Conservation (phyloP, 2,329 filamentous ascomycete species). For the Epichloe gansuensis region DNA sequence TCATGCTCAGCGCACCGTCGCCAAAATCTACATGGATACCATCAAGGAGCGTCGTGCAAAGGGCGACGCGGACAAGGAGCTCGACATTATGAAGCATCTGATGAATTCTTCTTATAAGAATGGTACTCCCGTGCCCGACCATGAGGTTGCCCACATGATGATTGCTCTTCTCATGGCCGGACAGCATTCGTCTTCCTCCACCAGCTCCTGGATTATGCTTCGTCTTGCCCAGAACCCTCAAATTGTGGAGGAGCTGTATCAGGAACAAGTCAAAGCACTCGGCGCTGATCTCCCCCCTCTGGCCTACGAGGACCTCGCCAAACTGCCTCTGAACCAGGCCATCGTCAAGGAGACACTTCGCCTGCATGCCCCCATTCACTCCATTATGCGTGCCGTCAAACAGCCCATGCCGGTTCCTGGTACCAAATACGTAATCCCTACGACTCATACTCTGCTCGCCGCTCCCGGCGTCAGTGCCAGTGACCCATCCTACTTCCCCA, state of each 20-base stretch:
- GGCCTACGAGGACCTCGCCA: slow-evolving; percentile 63
- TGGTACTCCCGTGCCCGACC: slow-evolving; percentile 63
- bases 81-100: slow-evolving; percentile 82
- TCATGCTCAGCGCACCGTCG: slow-evolving; percentile 65
- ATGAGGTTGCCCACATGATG: slow-evolving; percentile 86
- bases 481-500: slow-evolving; percentile 64
- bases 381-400: slow-evolving; percentile 87
- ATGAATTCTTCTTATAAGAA: slow-evolving; percentile 82
- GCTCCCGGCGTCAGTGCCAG: slow-evolving; percentile 72
- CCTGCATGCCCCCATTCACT: slow-evolving; percentile 86
- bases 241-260: slow-evolving; percentile 66
- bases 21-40: slow-evolving; percentile 70
- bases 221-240: slow-evolving; percentile 66
- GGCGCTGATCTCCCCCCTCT: slow-evolving; percentile 64
- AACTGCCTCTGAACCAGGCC: slow-evolving; percentile 68
- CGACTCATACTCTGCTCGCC: slow-evolving; percentile 67
- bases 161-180: slow-evolving; percentile 87
- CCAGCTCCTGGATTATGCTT: slow-evolving; percentile 73
- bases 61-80: slow-evolving; percentile 35
- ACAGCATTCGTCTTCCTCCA: slow-evolving; percentile 79
- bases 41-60: slow-evolving; percentile 55
- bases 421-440: slow-evolving; percentile 71
- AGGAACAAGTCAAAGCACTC: slow-evolving; percentile 64
- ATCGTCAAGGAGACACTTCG: slow-evolving; percentile 87
- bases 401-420: slow-evolving; percentile 71